Evolutionary conservation across 1,284 basidiomycete species (phyloP), one percentile per base, ranked within the genome.

Genomic region (Leucoagaricus sp.): DNA sequence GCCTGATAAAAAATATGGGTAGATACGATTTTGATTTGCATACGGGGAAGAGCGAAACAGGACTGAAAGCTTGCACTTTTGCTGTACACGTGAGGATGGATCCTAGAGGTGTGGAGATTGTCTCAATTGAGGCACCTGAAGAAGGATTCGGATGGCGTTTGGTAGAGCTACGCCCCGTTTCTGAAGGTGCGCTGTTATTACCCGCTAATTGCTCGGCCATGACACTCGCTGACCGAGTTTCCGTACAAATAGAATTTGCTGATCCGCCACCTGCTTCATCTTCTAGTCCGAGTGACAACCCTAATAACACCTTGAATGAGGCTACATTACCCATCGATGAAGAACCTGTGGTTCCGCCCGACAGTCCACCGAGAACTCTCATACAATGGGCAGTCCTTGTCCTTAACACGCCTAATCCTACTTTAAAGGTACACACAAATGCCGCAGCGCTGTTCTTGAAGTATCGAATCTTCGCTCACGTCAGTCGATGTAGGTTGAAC

Each of bases 31-130:
- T 88, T 67, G 82, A 85, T 64, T 72, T 91, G 31, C 75, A 74
- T 25, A 89, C 88, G 0, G 90, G 90, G 3, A 79, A 85, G 60
- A 89, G 89, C 67, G 82, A 89, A 46, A 93, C 87, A 1, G 93
- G 93, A 1, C 74, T 94, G 55, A 80, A 77, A 58, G 87, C 93
- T 0, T 96, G 93, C 65, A 89, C 89, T 0, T 95, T 90, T 69
- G 66, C 74, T 3, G 86, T 94, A 0, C 73, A 85, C 33, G 74
- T 91, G 0, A 73, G 75, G 33, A 61, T 61, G 2, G 75, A 78
- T 58, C 63, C 68, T 7, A 74, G 75, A 50, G 77, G 74, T 0
- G 69, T 72, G 2, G 78, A 82, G 34, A 75, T 77, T 31, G 83
- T 93, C 0, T 90, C 82, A 75, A 77, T 92, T 26, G 82, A 90